A percentile compares a stretch with the other conserved stretches of the same genome.
Evolutionary conservation across 768 basidiomycete species (phyloP).

Genomic region (Boletus subparvulus): DNA sequence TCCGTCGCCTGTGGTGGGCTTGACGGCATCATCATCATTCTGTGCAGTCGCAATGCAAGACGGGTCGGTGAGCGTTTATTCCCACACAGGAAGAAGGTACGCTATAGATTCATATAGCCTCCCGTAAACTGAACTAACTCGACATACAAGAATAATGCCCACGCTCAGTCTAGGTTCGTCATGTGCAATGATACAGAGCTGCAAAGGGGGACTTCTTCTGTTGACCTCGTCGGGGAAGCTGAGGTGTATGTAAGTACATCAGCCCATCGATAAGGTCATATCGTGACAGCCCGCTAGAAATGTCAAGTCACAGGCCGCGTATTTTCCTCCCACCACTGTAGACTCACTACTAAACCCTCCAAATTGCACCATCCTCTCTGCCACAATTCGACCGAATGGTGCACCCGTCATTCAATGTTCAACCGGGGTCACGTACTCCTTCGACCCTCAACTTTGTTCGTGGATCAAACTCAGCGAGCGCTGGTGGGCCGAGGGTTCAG

Average conservation of each 20-base stretch:
- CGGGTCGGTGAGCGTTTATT: slow-evolving; percentile 81
- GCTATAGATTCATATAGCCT: slow-evolving; percentile 14
- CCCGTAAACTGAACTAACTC: background rate
- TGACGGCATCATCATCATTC: slow-evolving; percentile 64
- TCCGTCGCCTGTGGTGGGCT: slow-evolving; percentile 63
- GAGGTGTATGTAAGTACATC: slow-evolving; percentile 64
- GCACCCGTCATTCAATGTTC: slow-evolving; percentile 74
- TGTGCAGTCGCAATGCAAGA: slow-evolving; percentile 80
- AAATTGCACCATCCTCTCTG: slow-evolving; percentile 61
- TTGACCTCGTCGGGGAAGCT: slow-evolving; percentile 72
- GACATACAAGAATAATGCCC: slow-evolving; percentile 65
- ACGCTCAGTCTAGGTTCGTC: slow-evolving; percentile 71
- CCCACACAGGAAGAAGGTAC: slow-evolving; percentile 79
- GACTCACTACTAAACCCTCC: slow-evolving; percentile 55
- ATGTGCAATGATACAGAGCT: slow-evolving; percentile 65
- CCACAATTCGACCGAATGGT: slow-evolving; percentile 75
- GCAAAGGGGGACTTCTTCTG: slow-evolving; percentile 62
- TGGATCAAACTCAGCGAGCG: slow-evolving; percentile 78
- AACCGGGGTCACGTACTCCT: slow-evolving; percentile 76
- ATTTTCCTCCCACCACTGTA: slow-evolving; percentile 67
- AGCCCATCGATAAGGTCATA: background rate
- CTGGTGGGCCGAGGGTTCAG: slow-evolving; percentile 86
- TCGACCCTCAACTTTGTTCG: slow-evolving; percentile 60
- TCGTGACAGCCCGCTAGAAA: slow-evolving; percentile 55
- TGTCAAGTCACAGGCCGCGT: slow-evolving; percentile 60